A percentile compares a stretch with the other conserved stretches of the same genome.
These are phyloP conservation scores for Anthoceros angustus DNA, from an alignment of 225 moss, liverwort and hornwort genomes.

Conservation along the genomic window DNA sequence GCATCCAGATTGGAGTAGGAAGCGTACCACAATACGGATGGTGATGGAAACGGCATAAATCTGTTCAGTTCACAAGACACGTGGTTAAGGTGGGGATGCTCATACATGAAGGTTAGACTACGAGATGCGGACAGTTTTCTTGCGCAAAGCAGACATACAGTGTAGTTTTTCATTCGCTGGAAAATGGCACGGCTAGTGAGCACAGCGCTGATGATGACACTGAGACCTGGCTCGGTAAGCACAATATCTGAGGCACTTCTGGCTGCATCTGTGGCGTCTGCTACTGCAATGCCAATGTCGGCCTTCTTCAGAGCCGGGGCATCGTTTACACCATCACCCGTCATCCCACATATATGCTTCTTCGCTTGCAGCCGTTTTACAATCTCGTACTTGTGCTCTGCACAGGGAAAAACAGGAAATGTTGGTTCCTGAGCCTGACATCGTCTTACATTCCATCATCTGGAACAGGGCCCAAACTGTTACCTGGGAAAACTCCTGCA, in stretches of 20 bases:
- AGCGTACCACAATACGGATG: slow-evolving; percentile 57
- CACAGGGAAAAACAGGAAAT: slow-evolving; percentile 3
- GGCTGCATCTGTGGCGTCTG: slow-evolving; percentile 81
- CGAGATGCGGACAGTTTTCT: background rate
- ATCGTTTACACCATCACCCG: slow-evolving; percentile 88
- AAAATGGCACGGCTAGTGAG: slow-evolving; percentile 61
- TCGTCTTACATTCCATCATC: too few relatives aligned
- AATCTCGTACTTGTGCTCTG: slow-evolving; percentile 87
- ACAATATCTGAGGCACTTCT: slow-evolving; percentile 73
- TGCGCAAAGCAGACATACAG: slow-evolving; percentile 20
- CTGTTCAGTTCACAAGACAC: slow-evolving; percentile 18
- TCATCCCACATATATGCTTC: slow-evolving; percentile 73
- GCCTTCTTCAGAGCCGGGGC: slow-evolving; percentile 90
- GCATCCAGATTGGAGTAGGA: background rate
- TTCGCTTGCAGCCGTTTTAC: slow-evolving; percentile 45
- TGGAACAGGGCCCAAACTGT: too few relatives aligned
- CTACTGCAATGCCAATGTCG: slow-evolving; percentile 84
- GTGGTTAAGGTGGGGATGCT: background rate
- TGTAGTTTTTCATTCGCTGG: slow-evolving; percentile 81
- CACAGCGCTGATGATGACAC: slow-evolving; percentile 73
- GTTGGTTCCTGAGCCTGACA: background rate
- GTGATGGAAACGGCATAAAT: slow-evolving; percentile 78
- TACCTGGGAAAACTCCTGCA: slow-evolving; percentile 73
- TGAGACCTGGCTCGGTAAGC: slow-evolving; percentile 74
- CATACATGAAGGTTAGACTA: background rate